Percentiles rank a stretch among this genome's conserved stretches.
Conservation (phyloP, 495 filamentous ascomycete species). For the Penicillium tannophilum region DNA sequence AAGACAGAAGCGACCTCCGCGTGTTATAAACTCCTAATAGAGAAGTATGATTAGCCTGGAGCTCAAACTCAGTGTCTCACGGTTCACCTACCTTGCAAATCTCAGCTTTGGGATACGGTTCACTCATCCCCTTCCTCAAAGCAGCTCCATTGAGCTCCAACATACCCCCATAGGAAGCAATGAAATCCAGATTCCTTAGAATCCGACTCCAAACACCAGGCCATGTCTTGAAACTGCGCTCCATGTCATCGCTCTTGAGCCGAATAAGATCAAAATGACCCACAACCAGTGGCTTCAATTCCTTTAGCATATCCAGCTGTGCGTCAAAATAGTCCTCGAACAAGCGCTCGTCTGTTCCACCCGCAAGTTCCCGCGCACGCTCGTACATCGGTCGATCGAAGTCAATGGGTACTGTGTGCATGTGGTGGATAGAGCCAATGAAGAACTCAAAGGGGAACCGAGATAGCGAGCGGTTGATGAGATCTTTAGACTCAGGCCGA, state of each 20-base stretch:
- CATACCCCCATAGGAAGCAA: constrained; percentile 74
- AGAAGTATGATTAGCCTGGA: not conserved
- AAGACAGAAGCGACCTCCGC: constrained; percentile 80
- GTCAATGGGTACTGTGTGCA: constrained; percentile 84
- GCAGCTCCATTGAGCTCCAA: constrained; percentile 87
- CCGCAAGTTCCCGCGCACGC: constrained; percentile 56
- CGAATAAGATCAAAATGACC: constrained; percentile 94
- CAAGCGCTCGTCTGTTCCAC: constrained; percentile 68
- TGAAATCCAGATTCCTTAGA: constrained; percentile 69
- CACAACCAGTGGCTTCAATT: constrained; percentile 75
- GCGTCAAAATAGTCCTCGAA: constrained; percentile 85
- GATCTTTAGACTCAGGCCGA: constrained; percentile 59
- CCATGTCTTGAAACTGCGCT: constrained; percentile 55
- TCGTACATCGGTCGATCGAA: constrained; percentile 71
- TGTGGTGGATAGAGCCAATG: constrained; percentile 90
- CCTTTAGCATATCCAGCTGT: constrained; percentile 76
- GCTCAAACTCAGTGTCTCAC: constrained; percentile 4
- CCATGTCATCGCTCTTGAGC: constrained; percentile 69
- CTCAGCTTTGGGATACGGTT: constrained; percentile 82
- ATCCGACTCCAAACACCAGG: constrained; percentile 72
- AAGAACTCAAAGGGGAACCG: constrained; percentile 78
- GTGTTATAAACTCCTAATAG: constrained; percentile 55
- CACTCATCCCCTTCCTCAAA: constrained; percentile 83
- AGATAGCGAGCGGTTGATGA: constrained; percentile 61
- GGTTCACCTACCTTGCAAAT: constrained; percentile 69